Evolutionary conservation across 2,329 filamentous ascomycete genomes (phyloP).

Genomic region (Aspergillus aculeatus): DNA sequence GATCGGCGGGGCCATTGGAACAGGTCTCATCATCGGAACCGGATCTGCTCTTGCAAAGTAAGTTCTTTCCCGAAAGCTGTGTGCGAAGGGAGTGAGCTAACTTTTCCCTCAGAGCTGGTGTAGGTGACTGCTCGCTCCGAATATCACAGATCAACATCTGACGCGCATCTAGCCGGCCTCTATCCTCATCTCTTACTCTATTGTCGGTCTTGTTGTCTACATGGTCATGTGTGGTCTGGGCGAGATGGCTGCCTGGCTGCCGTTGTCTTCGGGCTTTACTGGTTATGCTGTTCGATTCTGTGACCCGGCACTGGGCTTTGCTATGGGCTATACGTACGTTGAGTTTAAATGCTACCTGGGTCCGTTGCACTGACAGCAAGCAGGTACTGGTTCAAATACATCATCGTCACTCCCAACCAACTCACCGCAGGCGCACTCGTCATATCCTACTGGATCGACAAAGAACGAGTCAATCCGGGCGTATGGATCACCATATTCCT

Average conservation of each 20-base stretch:
- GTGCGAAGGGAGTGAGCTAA: background rate
- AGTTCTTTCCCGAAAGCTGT: conserved; percentile 7
- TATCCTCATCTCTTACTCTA: conserved; percentile 45
- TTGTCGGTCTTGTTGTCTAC: conserved; percentile 63
- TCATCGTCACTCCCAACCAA: conserved; percentile 83
- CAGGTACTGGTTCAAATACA: conserved; percentile 69
- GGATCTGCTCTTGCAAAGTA: conserved; percentile 40
- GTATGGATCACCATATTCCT: conserved; percentile 76
- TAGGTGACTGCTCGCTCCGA: conserved; percentile 23
- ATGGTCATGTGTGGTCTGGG: conserved; percentile 78
- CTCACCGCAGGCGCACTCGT: conserved; percentile 77
- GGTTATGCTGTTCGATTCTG: conserved; percentile 77
- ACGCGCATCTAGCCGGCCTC: conserved; percentile 34
- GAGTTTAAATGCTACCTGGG: background rate
- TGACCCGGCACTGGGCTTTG: conserved; percentile 77
- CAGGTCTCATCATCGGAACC: conserved; percentile 43
- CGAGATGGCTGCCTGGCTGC: conserved; percentile 82
- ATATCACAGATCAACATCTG: background rate
- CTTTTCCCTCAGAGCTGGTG: conserved; percentile 31
- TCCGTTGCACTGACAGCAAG: background rate
- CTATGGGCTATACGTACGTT: conserved; percentile 67
- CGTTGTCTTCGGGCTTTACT: conserved; percentile 74
- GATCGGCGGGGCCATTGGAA: conserved; percentile 46
- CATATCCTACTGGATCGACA: conserved; percentile 71
- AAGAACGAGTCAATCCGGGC: conserved; percentile 68